Base-by-base conservation (phyloP, 352 stramenopile genomes). In the Ophiocytium majus region DNA sequence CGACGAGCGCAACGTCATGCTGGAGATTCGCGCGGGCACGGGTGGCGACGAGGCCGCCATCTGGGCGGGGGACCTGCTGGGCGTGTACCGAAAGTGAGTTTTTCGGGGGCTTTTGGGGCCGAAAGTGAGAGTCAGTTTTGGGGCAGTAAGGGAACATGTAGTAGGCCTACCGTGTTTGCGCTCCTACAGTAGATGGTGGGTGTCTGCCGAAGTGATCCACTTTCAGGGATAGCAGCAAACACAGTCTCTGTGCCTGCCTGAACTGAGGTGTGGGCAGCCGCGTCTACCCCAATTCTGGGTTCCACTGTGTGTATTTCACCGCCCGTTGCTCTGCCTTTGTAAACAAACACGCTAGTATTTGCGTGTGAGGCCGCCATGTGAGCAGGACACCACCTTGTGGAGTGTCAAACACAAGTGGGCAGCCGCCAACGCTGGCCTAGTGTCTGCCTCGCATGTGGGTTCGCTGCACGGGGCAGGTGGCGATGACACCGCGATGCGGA, bases 331-430 rank as follows among this genome's bases (percentile, higher is more conserved):
- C n/a, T n/a, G n/a, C n/a, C n/a, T n/a, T n/a, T n/a, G n/a, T n/a
- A n/a, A n/a, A n/a, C n/a, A n/a, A n/a, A n/a, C n/a, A n/a, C n/a
- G n/a, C n/a, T n/a, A n/a, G n/a, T n/a, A n/a, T n/a, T n/a, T 74
- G 97, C 97, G 28, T 95, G 96, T 34, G 97, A 99, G 86, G 96
- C 96, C 9, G 97, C 93, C 86, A 93, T 99, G 28, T 99, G 98
- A 90, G 96, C 95, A 32, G 92, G 91, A 63, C 94, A 98, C 78
- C 91, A 98, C 17, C 88, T 97, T 37, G 92, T 93, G 35, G 97
- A 98, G 92, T 98, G 98, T 89, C 90, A 95, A 85, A 96, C 95
- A 76, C 88, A 5, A 33, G 63, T 75, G 63, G 5, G 63, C 9
- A 75, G 63, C 9, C 19, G 19, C 9, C 9, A 33, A 23, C n/a